phyloP scores from a whole-genome alignment of 1,139 yeast species.

The Hyphopichia wangnamkhiaoensis region DNA sequence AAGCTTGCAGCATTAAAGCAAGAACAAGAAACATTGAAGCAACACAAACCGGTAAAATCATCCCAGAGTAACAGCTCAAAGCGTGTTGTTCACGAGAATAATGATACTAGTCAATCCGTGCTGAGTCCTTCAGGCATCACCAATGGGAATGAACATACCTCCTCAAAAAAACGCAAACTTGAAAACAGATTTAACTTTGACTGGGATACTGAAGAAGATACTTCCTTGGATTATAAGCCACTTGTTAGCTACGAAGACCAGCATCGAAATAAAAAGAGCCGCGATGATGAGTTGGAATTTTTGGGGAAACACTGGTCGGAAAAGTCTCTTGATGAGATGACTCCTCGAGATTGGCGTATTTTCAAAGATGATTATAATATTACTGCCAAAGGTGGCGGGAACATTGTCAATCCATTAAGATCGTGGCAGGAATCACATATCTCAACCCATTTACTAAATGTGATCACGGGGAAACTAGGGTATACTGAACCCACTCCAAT shows the following conservation, averaged over 20 bases:
- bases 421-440: conserved; percentile 68
- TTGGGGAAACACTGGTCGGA: conserved; percentile 66
- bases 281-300: conserved; percentile 12
- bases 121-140: no score
- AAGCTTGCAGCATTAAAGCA: conserved; percentile 26
- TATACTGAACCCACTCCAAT: conserved; percentile 80
- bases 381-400: conserved; percentile 58
- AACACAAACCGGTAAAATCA: no score
- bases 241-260: conserved; percentile 25
- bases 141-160: no score
- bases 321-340: conserved; percentile 67
- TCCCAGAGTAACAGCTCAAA: no score
- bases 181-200: conserved; percentile 68
- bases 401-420: conserved; percentile 61
- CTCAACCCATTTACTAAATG: conserved; percentile 41
- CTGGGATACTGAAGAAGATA: conserved; percentile 73
- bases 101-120: no score
- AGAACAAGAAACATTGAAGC: conserved; percentile 17
- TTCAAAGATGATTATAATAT: conserved; percentile 78
- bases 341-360: conserved; percentile 85
- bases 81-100: no score
- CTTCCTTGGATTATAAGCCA: conserved; percentile 48
- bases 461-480: conserved; percentile 38
- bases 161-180: conserved; percentile 11
- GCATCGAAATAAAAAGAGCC: conserved; percentile 7